Base-by-base conservation (phyloP, 2,329 filamentous ascomycete species). In the Cadophora gregata region DNA sequence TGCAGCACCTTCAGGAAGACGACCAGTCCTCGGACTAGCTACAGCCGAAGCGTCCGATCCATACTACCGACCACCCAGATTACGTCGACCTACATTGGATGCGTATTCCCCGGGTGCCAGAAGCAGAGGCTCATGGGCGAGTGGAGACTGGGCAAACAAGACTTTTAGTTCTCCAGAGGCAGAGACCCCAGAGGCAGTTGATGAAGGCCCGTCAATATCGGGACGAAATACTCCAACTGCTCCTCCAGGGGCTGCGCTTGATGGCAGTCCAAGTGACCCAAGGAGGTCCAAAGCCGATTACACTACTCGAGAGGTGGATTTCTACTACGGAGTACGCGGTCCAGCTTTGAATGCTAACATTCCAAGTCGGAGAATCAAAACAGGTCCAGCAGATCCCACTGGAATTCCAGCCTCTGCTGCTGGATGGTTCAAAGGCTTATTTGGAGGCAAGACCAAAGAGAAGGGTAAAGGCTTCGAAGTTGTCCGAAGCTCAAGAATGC, bases 391-490 rank as follows among this genome's bases (percentile, higher is more conserved):
- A 9, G 95, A 99, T 80, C 96, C 96, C 0, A 97, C 94, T 45
- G 93, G 94, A 0, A 93, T 94, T 0, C 92, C 97, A 24, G 91
- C 93, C 1, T 95, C 92, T 8, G 95, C 96, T 0, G 91, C 92
- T 0, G 93, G 93, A 4, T 99, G 95, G 93, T 88, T 98, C 78
- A 90, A 92, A 72, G 86, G 85, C 62, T 77, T 97, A 6, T 86
- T 97, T 66, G 90, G 89, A 14, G 91, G 90, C 19, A 97, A 96
- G 80, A 93, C 89, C 7, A 97, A 97, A 76, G 95, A 97, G 71
- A 97, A 96, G 79, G 90, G 90, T 71, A 98, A 98, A 79, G 96
- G 96, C 0, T 99, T 99, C 72, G 96, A 98, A 78, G 96, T 99
- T 5, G 95, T 99, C 19, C 84, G 96, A 74, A 97, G 94, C 77